phyloP scores from a whole-genome alignment of 768 basidiomycete species.

The Auriscalpium microsporum region DNA sequence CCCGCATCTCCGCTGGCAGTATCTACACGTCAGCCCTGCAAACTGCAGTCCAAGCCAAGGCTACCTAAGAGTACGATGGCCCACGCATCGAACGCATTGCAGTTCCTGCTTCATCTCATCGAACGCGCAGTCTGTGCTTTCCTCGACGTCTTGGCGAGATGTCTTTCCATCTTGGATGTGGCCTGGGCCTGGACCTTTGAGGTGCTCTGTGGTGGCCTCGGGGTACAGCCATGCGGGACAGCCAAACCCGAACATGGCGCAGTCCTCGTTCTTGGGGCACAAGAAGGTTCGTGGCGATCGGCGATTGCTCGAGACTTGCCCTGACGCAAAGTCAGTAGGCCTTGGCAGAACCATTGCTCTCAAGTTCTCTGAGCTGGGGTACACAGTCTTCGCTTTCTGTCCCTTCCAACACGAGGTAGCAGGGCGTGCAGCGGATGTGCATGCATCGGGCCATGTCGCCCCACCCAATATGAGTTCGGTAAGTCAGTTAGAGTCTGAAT shows the following conservation, averaged over 20 bases:
- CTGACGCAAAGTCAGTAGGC: conserved; percentile 16
- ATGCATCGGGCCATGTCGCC: background rate
- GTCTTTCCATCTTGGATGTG: conserved; percentile 9
- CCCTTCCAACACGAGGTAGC: conserved; percentile 5
- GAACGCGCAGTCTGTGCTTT: conserved; percentile 7
- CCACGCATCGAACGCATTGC: background rate
- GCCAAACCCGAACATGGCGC: conserved; percentile 21
- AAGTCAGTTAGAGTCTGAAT: conserved; percentile 1
- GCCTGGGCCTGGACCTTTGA: conserved; percentile 7
- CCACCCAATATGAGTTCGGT: conserved; percentile 20
- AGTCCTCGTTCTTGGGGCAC: conserved; percentile 23
- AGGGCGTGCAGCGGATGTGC: background rate
- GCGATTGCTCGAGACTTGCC: background rate
- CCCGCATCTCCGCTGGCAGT: too few relatives aligned
- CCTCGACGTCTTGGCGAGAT: conserved; percentile 8
- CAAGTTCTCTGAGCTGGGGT: conserved; percentile 26
- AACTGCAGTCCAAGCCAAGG: too few relatives aligned
- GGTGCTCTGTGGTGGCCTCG: conserved; percentile 6
- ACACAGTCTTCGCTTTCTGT: conserved; percentile 25
- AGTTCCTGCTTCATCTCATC: conserved; percentile 1
- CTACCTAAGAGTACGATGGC: background rate
- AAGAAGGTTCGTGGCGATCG: conserved; percentile 18
- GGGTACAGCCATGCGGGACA: conserved; percentile 17
- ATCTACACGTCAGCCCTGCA: too few relatives aligned
- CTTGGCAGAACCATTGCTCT: conserved; percentile 23